Base-by-base conservation (phyloP, 768 basidiomycete species). In the Phaffia tasmanica region DNA sequence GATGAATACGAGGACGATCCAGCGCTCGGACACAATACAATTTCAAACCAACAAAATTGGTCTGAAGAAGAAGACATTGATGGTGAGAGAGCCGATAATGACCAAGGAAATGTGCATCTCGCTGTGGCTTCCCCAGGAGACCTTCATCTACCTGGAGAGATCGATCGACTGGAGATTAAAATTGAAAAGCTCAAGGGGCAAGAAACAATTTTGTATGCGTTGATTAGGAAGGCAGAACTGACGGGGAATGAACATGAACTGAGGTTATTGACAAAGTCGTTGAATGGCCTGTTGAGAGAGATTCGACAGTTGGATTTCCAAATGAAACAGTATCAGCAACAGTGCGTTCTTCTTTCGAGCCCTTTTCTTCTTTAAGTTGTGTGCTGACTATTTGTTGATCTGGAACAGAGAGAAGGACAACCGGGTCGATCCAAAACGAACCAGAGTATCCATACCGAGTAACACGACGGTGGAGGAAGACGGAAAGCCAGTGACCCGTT, bases 221-320 rank as follows among this genome's bases (percentile, higher is more conserved):
- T 98, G 54, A 89, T 95, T 72, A 88, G 88, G 72, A 93, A 94
- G 75, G 95, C 95, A 0, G 95, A 98, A 73, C 78, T 98, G 49
- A 89, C 89, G 4, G 95, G 93, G 0, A 91, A 89, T 73, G 84
- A 83, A 1, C 85, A 87, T 72, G 93, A 98, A 76, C 81, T 94
- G 25, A 82, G 82, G 66, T 81, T 98, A 54, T 82, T 98, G 57
- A 83, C 80, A 68, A 87, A 84, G 72, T 93, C 91, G 1, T 88
- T 87, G 74, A 81, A 85, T 11, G 83, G 88, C 0, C 83, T 98
- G 79, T 83, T 80, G 19, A 80, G 89, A 64, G 92, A 98, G 72
- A 79, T 92, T 50, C 81, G 92, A 35, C 86, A 90, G 72, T 78
- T 92, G 1, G 80, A 82, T 63, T 95, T 98, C 76, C 93, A 95